Evolutionary conservation across 2,329 filamentous ascomycete species (phyloP).

Genomic region (Clarireedia monteithiana): DNA sequence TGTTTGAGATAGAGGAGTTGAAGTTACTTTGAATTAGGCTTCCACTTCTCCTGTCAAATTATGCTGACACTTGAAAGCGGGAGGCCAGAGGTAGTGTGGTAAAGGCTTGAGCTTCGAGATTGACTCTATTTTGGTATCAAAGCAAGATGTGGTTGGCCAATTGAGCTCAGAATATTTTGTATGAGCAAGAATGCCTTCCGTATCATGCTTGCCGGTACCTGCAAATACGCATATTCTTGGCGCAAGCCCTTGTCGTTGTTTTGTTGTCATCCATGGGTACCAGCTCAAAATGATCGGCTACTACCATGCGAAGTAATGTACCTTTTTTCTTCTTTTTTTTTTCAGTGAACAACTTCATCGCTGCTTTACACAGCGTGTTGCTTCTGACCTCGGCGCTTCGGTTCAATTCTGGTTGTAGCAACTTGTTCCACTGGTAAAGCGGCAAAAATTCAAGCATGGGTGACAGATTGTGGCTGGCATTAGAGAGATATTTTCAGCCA

Average conservation of each 20-base stretch:
- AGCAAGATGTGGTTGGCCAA: background rate
- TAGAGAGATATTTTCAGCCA: conserved; percentile 1
- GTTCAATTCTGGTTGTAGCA: background rate
- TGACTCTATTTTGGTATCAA: too few relatives aligned
- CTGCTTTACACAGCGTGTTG: conserved; percentile 1
- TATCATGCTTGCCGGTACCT: background rate
- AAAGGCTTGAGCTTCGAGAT: too few relatives aligned
- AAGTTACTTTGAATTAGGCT: too few relatives aligned
- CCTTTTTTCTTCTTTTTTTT: too few relatives aligned
- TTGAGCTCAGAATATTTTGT: background rate
- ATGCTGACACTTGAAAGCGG: background rate
- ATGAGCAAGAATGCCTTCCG: background rate
- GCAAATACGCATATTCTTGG: background rate
- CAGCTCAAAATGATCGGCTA: too few relatives aligned
- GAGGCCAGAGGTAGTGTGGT: background rate
- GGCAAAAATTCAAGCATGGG: background rate
- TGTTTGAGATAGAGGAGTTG: too few relatives aligned
- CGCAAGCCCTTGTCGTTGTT: too few relatives aligned
- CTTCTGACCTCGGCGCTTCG: background rate
- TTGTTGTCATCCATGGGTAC: too few relatives aligned
- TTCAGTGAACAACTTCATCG: background rate
- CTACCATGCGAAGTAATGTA: too few relatives aligned
- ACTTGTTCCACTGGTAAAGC: background rate
- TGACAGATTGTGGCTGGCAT: conserved; percentile 1
- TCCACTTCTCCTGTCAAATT: too few relatives aligned